These are phyloP conservation scores for Rhizophagus clarus DNA, from an alignment of 192 early-diverging fungal genomes.

Conservation along the genomic window DNA sequence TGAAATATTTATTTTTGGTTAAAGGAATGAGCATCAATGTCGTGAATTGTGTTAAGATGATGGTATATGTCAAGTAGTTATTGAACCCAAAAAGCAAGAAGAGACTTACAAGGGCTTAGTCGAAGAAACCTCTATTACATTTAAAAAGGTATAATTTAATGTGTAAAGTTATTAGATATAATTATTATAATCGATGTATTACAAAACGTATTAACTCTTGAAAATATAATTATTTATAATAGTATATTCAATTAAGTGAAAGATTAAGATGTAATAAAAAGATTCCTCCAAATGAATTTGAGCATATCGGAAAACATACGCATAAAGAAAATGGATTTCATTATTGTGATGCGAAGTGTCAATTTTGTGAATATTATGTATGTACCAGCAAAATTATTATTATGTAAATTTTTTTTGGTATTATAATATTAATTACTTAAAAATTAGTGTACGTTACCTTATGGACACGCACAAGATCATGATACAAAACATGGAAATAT, in stretches of 20 bases:
- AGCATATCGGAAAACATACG: conserved; percentile 22
- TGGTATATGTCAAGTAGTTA: conserved; percentile 28
- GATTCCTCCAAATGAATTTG: conserved; percentile 28
- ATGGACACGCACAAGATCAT: neutral
- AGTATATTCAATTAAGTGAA: conserved; percentile 30
- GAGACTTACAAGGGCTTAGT: neutral
- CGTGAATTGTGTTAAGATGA: conserved; percentile 16
- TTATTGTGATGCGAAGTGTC: conserved; percentile 16
- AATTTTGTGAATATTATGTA: conserved; percentile 27
- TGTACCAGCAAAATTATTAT: neutral
- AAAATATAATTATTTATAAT: neutral
- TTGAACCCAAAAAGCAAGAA: conserved; percentile 21
- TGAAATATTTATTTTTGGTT: neutral
- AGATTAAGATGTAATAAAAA: conserved; percentile 13
- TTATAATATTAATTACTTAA: neutral
- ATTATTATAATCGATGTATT: neutral
- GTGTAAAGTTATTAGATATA: neutral
- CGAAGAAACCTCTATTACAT: conserved; percentile 2
- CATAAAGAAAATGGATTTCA: conserved; percentile 12
- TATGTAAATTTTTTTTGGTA: too few relatives aligned
- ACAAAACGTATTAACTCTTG: neutral
- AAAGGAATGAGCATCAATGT: conserved; percentile 33
- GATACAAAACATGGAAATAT: conserved; percentile 20
- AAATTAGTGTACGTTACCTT: conserved; percentile 2
- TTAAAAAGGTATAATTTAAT: conserved; percentile 11